A percentile compares a stretch with the other conserved stretches of the same genome.
These are phyloP conservation scores for Fistulifera solaris DNA, from an alignment of 108 stramenopile species.

Conservation along the genomic window DNA sequence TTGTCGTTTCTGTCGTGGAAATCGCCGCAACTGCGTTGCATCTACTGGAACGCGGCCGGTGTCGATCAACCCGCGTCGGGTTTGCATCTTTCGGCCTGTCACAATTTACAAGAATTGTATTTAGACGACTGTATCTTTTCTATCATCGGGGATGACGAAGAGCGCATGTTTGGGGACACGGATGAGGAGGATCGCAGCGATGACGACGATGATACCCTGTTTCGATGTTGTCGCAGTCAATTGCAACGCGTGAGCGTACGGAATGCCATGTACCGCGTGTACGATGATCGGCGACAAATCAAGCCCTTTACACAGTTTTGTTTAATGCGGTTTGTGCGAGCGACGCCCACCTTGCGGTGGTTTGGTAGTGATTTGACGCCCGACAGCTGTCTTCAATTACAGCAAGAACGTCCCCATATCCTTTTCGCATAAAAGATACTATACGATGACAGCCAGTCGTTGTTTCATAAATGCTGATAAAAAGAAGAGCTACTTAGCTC, in stretches of 20 bases:
- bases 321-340: neutral
- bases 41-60: neutral
- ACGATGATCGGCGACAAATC: neutral
- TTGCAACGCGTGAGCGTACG: neutral
- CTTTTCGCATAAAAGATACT: neutral
- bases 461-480: too few species aligned
- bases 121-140: neutral
- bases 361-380: slow-evolving; percentile 1
- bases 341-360: neutral
- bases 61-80: slow-evolving; percentile 1
- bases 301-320: neutral
- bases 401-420: neutral
- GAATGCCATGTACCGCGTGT: neutral
- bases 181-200: neutral
- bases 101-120: neutral
- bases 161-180: neutral
- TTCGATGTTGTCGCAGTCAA: neutral
- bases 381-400: neutral
- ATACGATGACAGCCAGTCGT: too few species aligned
- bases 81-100: neutral
- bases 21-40: neutral
- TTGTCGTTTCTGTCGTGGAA: neutral
- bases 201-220: neutral
- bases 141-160: neutral
- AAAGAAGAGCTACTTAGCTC: too few species aligned